phyloP scores from a whole-genome alignment of 75 land plant genomes.

The Larix kaempferi region DNA sequence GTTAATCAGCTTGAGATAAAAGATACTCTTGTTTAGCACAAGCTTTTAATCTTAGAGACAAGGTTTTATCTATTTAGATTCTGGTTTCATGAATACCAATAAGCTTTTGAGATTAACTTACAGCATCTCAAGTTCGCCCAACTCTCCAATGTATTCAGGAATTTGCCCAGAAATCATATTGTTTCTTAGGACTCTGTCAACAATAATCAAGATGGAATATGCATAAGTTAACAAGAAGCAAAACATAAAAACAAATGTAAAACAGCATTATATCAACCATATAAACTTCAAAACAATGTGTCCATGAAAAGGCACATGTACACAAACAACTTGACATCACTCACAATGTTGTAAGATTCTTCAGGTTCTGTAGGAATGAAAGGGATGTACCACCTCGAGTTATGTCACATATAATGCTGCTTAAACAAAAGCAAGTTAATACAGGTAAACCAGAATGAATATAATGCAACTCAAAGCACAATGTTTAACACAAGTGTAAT shows the following conservation, averaged over 20 bases:
- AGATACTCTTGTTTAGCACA: too few relatives aligned
- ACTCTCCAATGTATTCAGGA: constrained; percentile 37
- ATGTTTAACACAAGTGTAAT: background rate
- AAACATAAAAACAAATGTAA: background rate
- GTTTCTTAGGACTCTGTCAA: constrained; percentile 37
- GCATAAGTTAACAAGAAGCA: background rate
- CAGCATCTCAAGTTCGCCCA: constrained; percentile 36
- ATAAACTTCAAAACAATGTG: background rate
- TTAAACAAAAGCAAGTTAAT: background rate
- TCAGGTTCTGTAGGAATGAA: background rate
- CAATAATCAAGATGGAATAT: background rate
- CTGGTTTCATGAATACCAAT: background rate
- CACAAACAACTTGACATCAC: background rate
- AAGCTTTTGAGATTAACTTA: constrained; percentile 19
- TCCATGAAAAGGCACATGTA: background rate
- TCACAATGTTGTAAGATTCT: background rate
- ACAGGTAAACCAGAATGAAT: background rate
- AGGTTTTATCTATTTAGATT: background rate
- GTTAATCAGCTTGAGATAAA: too few relatives aligned
- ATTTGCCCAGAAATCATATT: constrained; percentile 34
- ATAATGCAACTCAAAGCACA: background rate
- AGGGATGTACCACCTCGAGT: background rate
- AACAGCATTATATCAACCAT: background rate
- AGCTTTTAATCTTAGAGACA: background rate
- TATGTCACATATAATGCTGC: background rate